Conservation (phyloP, 768 basidiomycete species). For the Saitozyma sp. region DNA sequence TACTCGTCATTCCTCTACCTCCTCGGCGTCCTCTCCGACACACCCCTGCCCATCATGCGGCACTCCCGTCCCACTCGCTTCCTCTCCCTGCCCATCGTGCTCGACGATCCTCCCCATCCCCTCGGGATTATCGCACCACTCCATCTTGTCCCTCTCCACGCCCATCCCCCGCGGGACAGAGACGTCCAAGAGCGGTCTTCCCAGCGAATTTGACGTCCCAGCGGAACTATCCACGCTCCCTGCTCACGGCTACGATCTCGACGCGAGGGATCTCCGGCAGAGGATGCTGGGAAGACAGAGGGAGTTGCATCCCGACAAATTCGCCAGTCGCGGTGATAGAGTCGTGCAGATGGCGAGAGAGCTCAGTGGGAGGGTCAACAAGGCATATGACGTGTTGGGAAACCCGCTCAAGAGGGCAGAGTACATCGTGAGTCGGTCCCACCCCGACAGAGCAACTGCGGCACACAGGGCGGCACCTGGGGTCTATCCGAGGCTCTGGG, state of each 20-base stretch:
- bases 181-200: no score
- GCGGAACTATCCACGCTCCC: slow-evolving; percentile 28
- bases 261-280: slow-evolving; percentile 62
- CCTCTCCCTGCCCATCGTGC: slow-evolving; percentile 75
- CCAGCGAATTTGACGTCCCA: slow-evolving; percentile 22
- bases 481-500: background rate
- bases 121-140: slow-evolving; percentile 62
- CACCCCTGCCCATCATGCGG: slow-evolving; percentile 67
- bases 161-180: slow-evolving; percentile 45
- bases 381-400: slow-evolving; percentile 73
- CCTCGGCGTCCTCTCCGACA: background rate
- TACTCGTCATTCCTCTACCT: no score
- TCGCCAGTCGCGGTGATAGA: slow-evolving; percentile 66
- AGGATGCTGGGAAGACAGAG: slow-evolving; percentile 72
- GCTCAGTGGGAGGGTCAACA: slow-evolving; percentile 76
- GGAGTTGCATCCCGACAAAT: slow-evolving; percentile 81
- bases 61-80: slow-evolving; percentile 61
- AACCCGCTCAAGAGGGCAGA: slow-evolving; percentile 73
- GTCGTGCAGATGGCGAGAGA: slow-evolving; percentile 59
- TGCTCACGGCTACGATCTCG: slow-evolving; percentile 61
- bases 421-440: slow-evolving; percentile 61
- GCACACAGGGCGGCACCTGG: background rate
- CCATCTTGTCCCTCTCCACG: slow-evolving; percentile 65
- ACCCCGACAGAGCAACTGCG: background rate
- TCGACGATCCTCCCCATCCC: slow-evolving; percentile 66